Evolutionary conservation across 2,329 filamentous ascomycete species (phyloP).

Genomic region (Aspergillus sp.): DNA sequence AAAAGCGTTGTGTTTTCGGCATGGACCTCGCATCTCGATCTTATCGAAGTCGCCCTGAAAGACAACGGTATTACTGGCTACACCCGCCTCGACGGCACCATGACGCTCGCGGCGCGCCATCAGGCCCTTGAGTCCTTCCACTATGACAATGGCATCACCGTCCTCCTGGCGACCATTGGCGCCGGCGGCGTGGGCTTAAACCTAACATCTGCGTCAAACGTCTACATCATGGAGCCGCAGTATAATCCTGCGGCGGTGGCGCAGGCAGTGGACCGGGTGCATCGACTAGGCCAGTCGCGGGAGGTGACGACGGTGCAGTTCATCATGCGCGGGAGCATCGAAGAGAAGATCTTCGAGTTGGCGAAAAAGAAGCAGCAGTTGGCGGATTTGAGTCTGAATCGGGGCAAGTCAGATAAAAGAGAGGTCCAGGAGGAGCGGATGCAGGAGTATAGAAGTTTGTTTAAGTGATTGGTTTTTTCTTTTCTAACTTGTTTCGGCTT

Average conservation of each 20-base stretch:
- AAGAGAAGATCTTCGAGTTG: slow-evolving; percentile 83
- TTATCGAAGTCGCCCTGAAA: slow-evolving; percentile 75
- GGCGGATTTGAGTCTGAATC: slow-evolving; percentile 77
- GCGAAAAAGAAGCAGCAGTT: slow-evolving; percentile 90
- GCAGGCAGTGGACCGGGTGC: slow-evolving; percentile 88
- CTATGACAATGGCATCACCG: slow-evolving; percentile 59
- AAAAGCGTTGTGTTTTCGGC: slow-evolving; percentile 92
- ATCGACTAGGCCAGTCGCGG: slow-evolving; percentile 82
- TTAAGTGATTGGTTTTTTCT: slow-evolving; percentile 31
- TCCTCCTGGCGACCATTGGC: slow-evolving; percentile 86
- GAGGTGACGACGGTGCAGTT: slow-evolving; percentile 79
- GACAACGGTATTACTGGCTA: slow-evolving; percentile 50
- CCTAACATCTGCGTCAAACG: slow-evolving; percentile 72
- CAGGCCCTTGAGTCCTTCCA: slow-evolving; percentile 71
- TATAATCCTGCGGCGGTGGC: slow-evolving; percentile 94
- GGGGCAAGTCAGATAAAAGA: slow-evolving; percentile 49
- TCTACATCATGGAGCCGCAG: slow-evolving; percentile 97
- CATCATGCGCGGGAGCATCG: slow-evolving; percentile 84
- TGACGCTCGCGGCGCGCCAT: slow-evolving; percentile 66
- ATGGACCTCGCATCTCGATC: slow-evolving; percentile 92
- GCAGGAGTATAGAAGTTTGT: slow-evolving; percentile 53
- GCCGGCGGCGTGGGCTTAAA: slow-evolving; percentile 90
- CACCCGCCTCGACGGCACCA: slow-evolving; percentile 78
- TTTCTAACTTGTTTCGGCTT: slow-evolving; percentile 1
- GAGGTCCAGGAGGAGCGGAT: slow-evolving; percentile 57